Percentiles rank a stretch among this genome's conserved stretches.
Conservation (phyloP, 257 asterid species). For the Ligustrum vulgare region DNA sequence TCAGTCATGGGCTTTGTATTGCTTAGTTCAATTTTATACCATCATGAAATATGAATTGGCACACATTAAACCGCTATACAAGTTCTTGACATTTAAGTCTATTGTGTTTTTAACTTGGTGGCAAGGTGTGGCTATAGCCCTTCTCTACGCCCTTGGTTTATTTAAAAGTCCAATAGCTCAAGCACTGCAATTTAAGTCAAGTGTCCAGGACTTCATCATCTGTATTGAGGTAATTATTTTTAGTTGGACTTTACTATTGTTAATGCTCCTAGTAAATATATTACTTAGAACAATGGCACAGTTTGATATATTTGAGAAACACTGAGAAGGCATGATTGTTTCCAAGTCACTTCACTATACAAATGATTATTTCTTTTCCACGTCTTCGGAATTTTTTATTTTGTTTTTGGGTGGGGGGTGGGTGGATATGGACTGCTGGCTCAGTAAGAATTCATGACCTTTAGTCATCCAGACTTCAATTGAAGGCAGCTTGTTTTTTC, state of each 20-base stretch:
- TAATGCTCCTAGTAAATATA: background rate
- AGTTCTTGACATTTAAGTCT: constrained; percentile 92
- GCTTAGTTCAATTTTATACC: constrained; percentile 87
- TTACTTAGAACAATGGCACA: background rate
- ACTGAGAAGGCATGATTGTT: constrained; percentile 14
- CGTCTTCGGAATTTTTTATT: background rate
- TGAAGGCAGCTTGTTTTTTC: background rate
- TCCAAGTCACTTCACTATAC: background rate
- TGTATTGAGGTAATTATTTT: constrained; percentile 87
- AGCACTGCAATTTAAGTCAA: constrained; percentile 78
- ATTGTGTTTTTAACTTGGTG: constrained; percentile 99
- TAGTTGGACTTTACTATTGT: constrained; percentile 19
- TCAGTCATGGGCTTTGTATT: constrained; percentile 97
- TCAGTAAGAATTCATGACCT: background rate
- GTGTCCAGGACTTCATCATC: constrained; percentile 89
- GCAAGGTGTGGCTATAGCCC: constrained; percentile 97
- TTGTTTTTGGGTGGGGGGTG: too few relatives aligned
- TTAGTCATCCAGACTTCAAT: background rate
- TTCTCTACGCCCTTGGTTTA: constrained; percentile 72
- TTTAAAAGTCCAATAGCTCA: constrained; percentile 82
- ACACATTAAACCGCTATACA: constrained; percentile 86
- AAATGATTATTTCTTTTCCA: constrained; percentile 3
- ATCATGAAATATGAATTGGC: constrained; percentile 86
- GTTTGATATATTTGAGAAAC: background rate
- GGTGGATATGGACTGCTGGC: background rate